phyloP scores from a whole-genome alignment of 129 eudicot species.

The sunflower (Helianthus annuus) region HanXRQr2.0-SUNRISE NC_035443.2:172256793-172257292 shows the following conservation, averaged over 20 bases:
- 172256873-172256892: slow-evolving; percentile 17
- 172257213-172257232: background rate
- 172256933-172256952: slow-evolving; percentile 17
- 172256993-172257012: slow-evolving; percentile 40
- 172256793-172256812: slow-evolving; percentile 25
- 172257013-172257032: slow-evolving; percentile 45
- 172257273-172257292: background rate
- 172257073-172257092: slow-evolving; percentile 21
- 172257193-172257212: slow-evolving; percentile 17
- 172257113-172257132: slow-evolving; percentile 37
- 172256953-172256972: slow-evolving; percentile 35
- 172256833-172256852: slow-evolving; percentile 31
- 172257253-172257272: background rate
- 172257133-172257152: slow-evolving; percentile 35
- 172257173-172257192: slow-evolving; percentile 36
- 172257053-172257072: slow-evolving; percentile 32
- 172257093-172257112: slow-evolving; percentile 38
- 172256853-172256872: slow-evolving; percentile 12
- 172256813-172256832: slow-evolving; percentile 30
- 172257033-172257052: slow-evolving; percentile 24
- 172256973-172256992: slow-evolving; percentile 30
- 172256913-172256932: slow-evolving; percentile 20
- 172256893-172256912: slow-evolving; percentile 16
- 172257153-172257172: slow-evolving; percentile 40
- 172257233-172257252: background rate